Base-by-base conservation (phyloP, 306 rosid genomes). In the Cicer judaicum region DNA sequence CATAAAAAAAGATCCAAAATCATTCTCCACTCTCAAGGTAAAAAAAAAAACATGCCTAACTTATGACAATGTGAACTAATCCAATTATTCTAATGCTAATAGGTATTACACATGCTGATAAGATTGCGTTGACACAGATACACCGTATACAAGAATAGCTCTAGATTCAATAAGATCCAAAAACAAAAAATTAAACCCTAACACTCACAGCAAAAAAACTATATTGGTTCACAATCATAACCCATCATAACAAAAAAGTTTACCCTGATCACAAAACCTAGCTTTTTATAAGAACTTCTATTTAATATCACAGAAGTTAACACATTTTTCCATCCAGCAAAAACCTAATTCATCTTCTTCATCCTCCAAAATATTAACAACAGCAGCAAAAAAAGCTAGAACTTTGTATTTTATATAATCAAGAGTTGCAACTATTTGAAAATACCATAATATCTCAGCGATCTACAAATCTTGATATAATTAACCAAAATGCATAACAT, bases 401-500 rank as follows among this genome's bases (percentile, higher is more conserved):
- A 47, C 12, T 2, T 3, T 1, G n/a, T 11, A 67, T 38, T 67
- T 55, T 7, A 21, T 14, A 56, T 12, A 63, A 63, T 40, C 9
- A 46, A 5, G 38, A 64, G 54, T 43, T 61, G 40, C n/a, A 64
- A 29, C 53, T 29, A 72, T 53, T 47, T 19, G 36, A 19, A 50
- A 11, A 61, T 43, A 60, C 16, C 39, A 47, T 24, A 41, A 43
- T n/a, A n/a, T 24, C 43, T 8, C 44, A 40, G 41, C 70, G 78
- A 84, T 77, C 80, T 62, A 68, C 1, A 54, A 76, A 68, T n/a
- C 12, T n/a, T 7, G 2, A 69, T 10, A 38, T 2, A 14, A 52
- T 12, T 1, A 13, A 24, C 24, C 11, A 12, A 21, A 87, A 76
- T 79, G 86, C 29, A 74, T 66, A 75, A 59, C 29, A 74, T 66